Conservation (phyloP, 768 basidiomycete genomes). For the Coprinopsis strossmayeri region DNA sequence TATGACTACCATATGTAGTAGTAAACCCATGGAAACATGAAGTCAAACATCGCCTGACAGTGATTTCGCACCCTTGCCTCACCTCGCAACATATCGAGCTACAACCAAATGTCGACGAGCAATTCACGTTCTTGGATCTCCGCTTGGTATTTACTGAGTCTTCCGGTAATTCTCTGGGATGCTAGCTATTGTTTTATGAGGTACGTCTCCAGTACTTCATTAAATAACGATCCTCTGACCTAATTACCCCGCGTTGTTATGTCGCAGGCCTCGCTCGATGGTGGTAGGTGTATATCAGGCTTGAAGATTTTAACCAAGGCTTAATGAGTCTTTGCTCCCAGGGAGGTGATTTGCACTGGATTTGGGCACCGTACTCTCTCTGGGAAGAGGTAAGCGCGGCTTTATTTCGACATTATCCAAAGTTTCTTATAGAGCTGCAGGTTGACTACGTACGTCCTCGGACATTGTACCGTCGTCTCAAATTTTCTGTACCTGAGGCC, state of each 20-base stretch:
- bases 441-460: slow-evolving; percentile 27
- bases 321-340: slow-evolving; percentile 15
- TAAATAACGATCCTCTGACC: no score
- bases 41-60: no score
- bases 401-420: no score
- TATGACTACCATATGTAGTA: no score
- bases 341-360: slow-evolving; percentile 88
- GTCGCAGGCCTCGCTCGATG: slow-evolving; percentile 85
- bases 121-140: slow-evolving; percentile 41
- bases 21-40: no score
- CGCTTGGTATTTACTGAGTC: slow-evolving; percentile 62
- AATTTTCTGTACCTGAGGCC: no score
- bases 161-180: slow-evolving; percentile 73
- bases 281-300: slow-evolving; percentile 33
- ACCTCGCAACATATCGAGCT: no score
- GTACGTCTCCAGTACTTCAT: slow-evolving; percentile 34
- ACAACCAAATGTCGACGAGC: no score
- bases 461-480: background rate
- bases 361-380: slow-evolving; percentile 78
- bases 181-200: slow-evolving; percentile 75
- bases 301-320: no score
- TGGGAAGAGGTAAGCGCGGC: slow-evolving; percentile 71
- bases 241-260: no score
- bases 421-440: slow-evolving; percentile 18
- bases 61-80: no score